Evolutionary conservation across 2,329 filamentous ascomycete genomes (phyloP).

Genomic region (Colletotrichum camelliae): DNA sequence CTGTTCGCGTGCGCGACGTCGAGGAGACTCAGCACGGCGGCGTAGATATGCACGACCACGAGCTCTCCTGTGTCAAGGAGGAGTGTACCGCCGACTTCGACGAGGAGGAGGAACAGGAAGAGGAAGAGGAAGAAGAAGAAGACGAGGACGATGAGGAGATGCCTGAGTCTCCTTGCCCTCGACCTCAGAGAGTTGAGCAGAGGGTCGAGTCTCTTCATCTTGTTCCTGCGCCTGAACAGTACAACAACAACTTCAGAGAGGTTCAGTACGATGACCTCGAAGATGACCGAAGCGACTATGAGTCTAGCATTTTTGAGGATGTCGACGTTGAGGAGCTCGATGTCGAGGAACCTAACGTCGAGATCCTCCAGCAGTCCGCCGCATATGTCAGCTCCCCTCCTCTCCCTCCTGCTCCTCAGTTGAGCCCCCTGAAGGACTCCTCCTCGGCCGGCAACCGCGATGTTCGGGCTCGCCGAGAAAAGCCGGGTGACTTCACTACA

Average conservation of each 20-base stretch:
- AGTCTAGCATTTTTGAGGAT: constrained; percentile 51
- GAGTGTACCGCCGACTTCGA: constrained; percentile 48
- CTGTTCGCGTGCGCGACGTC: constrained; percentile 59
- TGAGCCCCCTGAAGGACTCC: constrained; percentile 56
- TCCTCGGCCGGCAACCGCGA: constrained; percentile 45
- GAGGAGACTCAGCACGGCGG: constrained; percentile 48
- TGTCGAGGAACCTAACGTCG: constrained; percentile 47
- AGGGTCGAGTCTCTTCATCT: constrained; percentile 44
- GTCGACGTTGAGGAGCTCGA: constrained; percentile 46
- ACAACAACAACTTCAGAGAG: background rate
- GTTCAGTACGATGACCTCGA: constrained; percentile 27
- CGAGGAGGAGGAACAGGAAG: constrained; percentile 34
- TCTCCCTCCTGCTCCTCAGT: constrained; percentile 50
- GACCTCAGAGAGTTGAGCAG: constrained; percentile 30
- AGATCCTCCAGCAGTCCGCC: constrained; percentile 50
- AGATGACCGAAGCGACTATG: constrained; percentile 37
- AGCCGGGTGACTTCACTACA: constrained; percentile 48
- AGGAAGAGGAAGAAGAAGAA: constrained; percentile 19
- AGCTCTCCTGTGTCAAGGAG: constrained; percentile 39
- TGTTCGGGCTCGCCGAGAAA: constrained; percentile 24
- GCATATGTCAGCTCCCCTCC: constrained; percentile 50
- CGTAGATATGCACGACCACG: constrained; percentile 35
- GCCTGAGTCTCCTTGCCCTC: constrained; percentile 31
- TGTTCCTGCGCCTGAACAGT: constrained; percentile 36
- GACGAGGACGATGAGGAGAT: constrained; percentile 18